These are phyloP conservation scores for Cryptococcus sp. DNA, from an alignment of 1,284 basidiomycete genomes.

Conservation along the genomic window DNA sequence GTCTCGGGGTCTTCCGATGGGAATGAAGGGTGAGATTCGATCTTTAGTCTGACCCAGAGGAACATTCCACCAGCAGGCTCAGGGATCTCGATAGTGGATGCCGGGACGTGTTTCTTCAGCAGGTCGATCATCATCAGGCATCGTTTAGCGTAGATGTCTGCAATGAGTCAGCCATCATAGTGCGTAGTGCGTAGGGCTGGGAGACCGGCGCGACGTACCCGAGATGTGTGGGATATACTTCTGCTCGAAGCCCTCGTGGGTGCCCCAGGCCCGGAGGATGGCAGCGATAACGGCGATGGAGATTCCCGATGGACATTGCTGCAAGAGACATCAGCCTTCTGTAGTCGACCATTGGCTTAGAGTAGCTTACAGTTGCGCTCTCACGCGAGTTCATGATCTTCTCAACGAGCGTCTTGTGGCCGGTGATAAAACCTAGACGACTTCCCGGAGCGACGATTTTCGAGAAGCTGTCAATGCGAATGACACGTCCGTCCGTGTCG, in stretches of 20 bases:
- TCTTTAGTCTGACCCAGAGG: slow-evolving; percentile 41
- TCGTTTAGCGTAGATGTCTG: slow-evolving; percentile 37
- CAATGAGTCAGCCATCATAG: slow-evolving; percentile 1
- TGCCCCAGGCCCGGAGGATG: slow-evolving; percentile 42
- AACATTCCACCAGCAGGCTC: slow-evolving; percentile 44
- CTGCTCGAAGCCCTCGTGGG: slow-evolving; percentile 45
- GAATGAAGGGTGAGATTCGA: slow-evolving; percentile 39
- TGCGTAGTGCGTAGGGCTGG: background rate
- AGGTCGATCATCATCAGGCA: slow-evolving; percentile 31
- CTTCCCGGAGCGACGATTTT: slow-evolving; percentile 78
- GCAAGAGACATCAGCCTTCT: background rate
- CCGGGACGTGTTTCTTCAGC: slow-evolving; percentile 35
- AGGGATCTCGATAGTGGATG: slow-evolving; percentile 27
- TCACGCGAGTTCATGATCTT: slow-evolving; percentile 42
- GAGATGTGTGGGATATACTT: slow-evolving; percentile 44
- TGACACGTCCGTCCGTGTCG: slow-evolving; percentile 75
- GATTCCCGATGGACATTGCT: slow-evolving; percentile 46
- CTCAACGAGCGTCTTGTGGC: slow-evolving; percentile 34
- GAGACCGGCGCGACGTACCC: slow-evolving; percentile 3
- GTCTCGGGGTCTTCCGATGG: slow-evolving; percentile 25
- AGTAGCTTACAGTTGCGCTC: slow-evolving; percentile 32
- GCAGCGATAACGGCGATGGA: slow-evolving; percentile 40
- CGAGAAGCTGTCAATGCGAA: slow-evolving; percentile 76
- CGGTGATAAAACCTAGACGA: slow-evolving; percentile 72
- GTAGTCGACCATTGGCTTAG: background rate